Evolutionary conservation across 169 alveolate species (phyloP).

Genomic region (Plasmodium malariae): DNA sequence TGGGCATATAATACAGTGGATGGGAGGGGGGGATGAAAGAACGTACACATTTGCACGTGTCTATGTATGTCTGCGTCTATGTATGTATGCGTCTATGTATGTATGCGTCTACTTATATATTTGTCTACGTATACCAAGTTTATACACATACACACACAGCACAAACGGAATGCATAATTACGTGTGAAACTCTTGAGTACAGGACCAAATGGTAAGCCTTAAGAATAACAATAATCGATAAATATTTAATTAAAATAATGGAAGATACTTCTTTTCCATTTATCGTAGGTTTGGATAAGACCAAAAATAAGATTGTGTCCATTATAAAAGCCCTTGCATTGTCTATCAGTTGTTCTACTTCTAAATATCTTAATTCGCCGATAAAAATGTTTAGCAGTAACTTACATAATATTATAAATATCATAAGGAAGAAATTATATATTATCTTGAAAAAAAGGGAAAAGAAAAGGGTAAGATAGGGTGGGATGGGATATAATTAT

Average conservation of each 20-base stretch:
- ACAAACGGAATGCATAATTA: no score
- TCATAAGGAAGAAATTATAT: conserved; percentile 82
- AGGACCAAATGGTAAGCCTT: conserved; percentile 88
- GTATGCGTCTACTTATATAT: no score
- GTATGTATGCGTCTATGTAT: no score
- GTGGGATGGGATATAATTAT: no score
- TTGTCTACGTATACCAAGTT: no score
- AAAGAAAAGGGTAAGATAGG: background rate
- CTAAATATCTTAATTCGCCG: conserved; percentile 82
- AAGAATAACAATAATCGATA: conserved; percentile 83
- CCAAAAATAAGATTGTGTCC: conserved; percentile 89
- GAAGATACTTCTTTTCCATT: conserved; percentile 88
- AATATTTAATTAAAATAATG: conserved; percentile 81
- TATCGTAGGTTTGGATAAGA: conserved; percentile 88
- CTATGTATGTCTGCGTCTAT: no score
- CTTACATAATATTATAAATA: conserved; percentile 76
- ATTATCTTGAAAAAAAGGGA: conserved; percentile 55
- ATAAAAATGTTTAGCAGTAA: conserved; percentile 78
- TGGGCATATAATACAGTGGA: no score
- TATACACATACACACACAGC: no score
- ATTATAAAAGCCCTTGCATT: conserved; percentile 87
- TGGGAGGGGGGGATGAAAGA: no score
- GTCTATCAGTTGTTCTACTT: conserved; percentile 87
- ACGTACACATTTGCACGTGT: no score
- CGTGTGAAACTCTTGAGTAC: conserved; percentile 84